Evolutionary conservation across 31 red algal species (phyloP).

Genomic region (Endocladia muricata): DNA sequence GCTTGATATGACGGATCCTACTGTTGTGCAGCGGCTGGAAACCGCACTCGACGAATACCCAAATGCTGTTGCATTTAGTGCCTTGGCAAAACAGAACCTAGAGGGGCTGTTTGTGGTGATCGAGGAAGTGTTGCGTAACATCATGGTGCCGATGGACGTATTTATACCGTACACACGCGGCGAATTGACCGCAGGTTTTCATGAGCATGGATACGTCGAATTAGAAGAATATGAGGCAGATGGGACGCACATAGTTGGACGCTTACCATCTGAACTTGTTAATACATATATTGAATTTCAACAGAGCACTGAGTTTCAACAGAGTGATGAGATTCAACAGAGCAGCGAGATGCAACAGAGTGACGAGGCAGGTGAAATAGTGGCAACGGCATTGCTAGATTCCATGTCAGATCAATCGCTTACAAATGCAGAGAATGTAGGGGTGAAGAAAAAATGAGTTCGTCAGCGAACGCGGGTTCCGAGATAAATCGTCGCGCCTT

Average conservation of each 20-base stretch:
- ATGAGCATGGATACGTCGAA: slow-evolving; percentile 70
- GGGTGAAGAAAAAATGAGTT: no score
- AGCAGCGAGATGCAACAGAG: no score
- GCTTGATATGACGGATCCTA: not conserved
- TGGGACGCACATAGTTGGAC: slow-evolving; percentile 65
- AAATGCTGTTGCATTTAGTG: slow-evolving; percentile 48
- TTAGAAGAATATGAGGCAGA: slow-evolving; percentile 55
- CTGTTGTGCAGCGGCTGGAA: not conserved
- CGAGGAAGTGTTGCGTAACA: slow-evolving; percentile 60
- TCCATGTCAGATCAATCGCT: no score
- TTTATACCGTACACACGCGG: slow-evolving; percentile 77
- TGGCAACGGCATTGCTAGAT: no score
- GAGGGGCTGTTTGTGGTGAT: slow-evolving; percentile 58
- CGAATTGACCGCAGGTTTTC: slow-evolving; percentile 60
- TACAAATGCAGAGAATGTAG: no score
- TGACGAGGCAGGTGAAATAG: no score
- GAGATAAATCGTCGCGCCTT: no score
- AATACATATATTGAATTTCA: no score
- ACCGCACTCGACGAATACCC: not conserved
- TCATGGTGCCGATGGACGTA: slow-evolving; percentile 64
- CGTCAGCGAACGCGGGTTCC: no score
- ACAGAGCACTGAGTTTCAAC: no score
- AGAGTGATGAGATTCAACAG: no score
- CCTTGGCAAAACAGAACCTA: slow-evolving; percentile 51
- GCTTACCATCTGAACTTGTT: slow-evolving; percentile 55